These are phyloP conservation scores for Cutaneotrichosporon dermatis DNA, from an alignment of 1,284 basidiomycete species.

Conservation along the genomic window DNA sequence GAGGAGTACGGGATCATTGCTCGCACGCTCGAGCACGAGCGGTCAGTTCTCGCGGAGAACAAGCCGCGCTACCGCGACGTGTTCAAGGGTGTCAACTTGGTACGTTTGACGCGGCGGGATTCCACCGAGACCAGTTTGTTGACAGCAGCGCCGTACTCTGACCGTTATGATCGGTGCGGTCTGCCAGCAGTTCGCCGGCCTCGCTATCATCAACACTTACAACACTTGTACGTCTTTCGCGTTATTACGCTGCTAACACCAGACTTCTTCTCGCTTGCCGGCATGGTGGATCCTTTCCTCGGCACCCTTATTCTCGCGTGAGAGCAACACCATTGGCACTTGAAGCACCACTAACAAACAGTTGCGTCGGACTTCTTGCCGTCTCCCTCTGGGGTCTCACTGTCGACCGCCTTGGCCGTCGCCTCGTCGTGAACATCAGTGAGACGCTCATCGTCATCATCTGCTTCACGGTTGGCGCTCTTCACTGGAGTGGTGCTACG, in stretches of 20 bases:
- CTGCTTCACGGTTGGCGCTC: slow-evolving; percentile 20
- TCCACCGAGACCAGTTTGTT: too few relatives aligned
- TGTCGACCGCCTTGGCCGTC: slow-evolving; percentile 24
- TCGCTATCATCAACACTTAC: slow-evolving; percentile 24
- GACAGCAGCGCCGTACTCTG: slow-evolving; percentile 17
- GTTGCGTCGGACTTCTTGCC: slow-evolving; percentile 10
- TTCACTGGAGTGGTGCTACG: slow-evolving; percentile 20
- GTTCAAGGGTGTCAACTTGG: slow-evolving; percentile 19
- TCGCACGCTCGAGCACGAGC: slow-evolving; percentile 25
- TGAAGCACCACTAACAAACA: background rate
- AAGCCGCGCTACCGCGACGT: slow-evolving; percentile 6
- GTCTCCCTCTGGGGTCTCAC: slow-evolving; percentile 12
- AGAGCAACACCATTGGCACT: background rate
- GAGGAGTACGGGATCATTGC: slow-evolving; percentile 28
- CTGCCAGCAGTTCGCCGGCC: slow-evolving; percentile 19
- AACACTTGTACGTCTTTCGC: slow-evolving; percentile 17
- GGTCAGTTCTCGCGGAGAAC: background rate
- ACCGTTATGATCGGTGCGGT: slow-evolving; percentile 16
- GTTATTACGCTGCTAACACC: background rate
- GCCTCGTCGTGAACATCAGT: slow-evolving; percentile 5
- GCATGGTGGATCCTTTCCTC: slow-evolving; percentile 27
- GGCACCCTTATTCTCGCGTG: slow-evolving; percentile 18
- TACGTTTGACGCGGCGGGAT: slow-evolving; percentile 3
- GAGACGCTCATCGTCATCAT: slow-evolving; percentile 11
- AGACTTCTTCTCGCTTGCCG: slow-evolving; percentile 27